Base-by-base conservation (phyloP, 1,284 basidiomycete species). In the Ganoderma boninense region DNA sequence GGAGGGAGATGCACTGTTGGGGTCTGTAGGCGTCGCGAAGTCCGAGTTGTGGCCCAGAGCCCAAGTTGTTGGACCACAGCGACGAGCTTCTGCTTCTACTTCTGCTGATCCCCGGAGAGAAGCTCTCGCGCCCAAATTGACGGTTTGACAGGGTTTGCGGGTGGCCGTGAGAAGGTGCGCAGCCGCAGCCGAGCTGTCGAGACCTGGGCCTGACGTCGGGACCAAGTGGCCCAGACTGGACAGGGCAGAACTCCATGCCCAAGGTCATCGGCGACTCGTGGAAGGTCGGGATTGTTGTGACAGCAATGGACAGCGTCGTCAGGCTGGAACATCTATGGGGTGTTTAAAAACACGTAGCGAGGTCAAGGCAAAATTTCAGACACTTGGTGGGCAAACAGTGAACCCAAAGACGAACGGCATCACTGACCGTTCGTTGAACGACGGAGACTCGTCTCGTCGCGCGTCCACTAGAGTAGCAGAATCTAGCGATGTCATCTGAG, bases 31-130 rank as follows among this genome's bases (percentile, higher is more conserved):
- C 2, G 32, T 18, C 14, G 32, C 7, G 32, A 29, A 32, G 29
- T 7, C 54, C 5, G 3, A 5, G 29, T 35, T 32, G 49, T 52
- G 49, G 49, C 16, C 32, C 35, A 29, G 8, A 16, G 26, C 29
- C 4, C 11, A 32, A 29, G 2, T 18, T 7, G 14, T 14, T 13
- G 26, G 23, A 26, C 14, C 54, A 18, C 29, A 18, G 54, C 14
- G 7, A 29, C 29, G 18, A 35, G 54, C 54, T 57, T 32, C 29
- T 57, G 54, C 54, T 57, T 32, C 29, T 57, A 29, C 54, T 57
- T 57, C 54, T 57, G 29, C 54, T 8, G 54, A 57, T 57, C 54
- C 54, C 23, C 16, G 54, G 16, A 57, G 16, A 56, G 54, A 56
- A 56, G 54, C 54, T 10, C 54, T 2, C 54, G 8, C 6, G 54